phyloP scores from a whole-genome alignment of 2,329 filamentous ascomycete genomes.

The Triangularia verruculosa region DNA sequence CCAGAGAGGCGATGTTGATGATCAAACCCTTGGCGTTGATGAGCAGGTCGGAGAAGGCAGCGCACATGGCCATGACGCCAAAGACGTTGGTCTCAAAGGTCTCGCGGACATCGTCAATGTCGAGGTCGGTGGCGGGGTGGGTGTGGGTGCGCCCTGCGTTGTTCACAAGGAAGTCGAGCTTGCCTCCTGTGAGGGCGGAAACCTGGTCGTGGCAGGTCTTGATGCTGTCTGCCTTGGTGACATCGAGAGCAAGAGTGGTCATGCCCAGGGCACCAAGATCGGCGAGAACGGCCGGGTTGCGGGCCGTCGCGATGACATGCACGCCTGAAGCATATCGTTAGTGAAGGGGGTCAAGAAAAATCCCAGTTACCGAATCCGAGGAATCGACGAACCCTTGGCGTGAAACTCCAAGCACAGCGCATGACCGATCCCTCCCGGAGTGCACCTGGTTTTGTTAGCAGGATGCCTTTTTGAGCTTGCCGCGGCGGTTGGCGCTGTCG shows the following conservation, averaged over 20 bases:
- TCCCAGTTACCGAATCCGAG: too few relatives aligned
- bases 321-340: constrained; percentile 36
- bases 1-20: constrained; percentile 54
- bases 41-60: constrained; percentile 49
- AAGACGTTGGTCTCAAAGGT: constrained; percentile 59
- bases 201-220: constrained; percentile 46
- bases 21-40: constrained; percentile 50
- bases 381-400: constrained; percentile 40
- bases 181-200: constrained; percentile 47
- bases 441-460: constrained; percentile 43
- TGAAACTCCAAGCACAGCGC: constrained; percentile 53
- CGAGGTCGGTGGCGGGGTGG: constrained; percentile 51
- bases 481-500: background rate
- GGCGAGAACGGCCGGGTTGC: constrained; percentile 46
- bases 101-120: constrained; percentile 49
- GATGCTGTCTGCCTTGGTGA: constrained; percentile 52
- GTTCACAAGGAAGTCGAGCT: constrained; percentile 57
- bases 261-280: constrained; percentile 47
- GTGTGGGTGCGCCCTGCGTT: constrained; percentile 55
- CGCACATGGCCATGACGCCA: constrained; percentile 54
- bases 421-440: constrained; percentile 57
- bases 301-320: constrained; percentile 57
- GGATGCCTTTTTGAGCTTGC: background rate
- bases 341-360: background rate
- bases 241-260: constrained; percentile 50